phyloP scores from a whole-genome alignment of 176 grass and related monocot genomes.

The Urochloa ruziziensis region DNA sequence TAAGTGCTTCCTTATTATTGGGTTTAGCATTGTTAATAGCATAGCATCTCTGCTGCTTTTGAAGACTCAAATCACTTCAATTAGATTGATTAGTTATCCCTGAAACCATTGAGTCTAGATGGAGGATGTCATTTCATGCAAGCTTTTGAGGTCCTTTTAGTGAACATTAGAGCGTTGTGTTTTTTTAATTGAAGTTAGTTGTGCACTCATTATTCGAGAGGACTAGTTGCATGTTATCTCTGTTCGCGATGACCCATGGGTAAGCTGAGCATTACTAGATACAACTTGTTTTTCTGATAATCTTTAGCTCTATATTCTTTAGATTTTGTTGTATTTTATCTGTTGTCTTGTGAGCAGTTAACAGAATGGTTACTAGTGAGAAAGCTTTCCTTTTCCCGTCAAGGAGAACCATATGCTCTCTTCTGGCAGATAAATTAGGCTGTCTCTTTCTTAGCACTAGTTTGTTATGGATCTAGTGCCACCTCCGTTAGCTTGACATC shows the following conservation, averaged over 20 bases:
- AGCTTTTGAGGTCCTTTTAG: not conserved
- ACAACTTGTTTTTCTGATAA: not conserved
- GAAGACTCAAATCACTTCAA: slow-evolving; percentile 8
- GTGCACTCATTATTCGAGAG: not conserved
- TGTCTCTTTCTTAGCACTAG: not conserved
- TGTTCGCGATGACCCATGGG: not conserved
- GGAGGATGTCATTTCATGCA: slow-evolving; percentile 4
- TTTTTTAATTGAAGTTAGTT: not conserved
- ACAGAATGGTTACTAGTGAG: not conserved
- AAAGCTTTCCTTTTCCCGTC: slow-evolving; percentile 1
- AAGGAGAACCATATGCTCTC: not conserved
- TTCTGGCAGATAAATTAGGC: not conserved
- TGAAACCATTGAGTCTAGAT: not conserved
- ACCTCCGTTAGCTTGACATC: not conserved
- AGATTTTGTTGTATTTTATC: not conserved
- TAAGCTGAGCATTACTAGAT: not conserved
- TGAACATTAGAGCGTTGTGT: not conserved
- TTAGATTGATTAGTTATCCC: not conserved
- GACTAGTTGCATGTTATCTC: not conserved
- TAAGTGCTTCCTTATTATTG: slow-evolving; percentile 20
- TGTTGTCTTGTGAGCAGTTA: not conserved
- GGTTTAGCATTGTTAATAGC: not conserved
- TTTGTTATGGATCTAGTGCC: not conserved
- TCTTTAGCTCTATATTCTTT: not conserved
- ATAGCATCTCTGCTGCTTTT: slow-evolving; percentile 12